A percentile compares a stretch with the other conserved stretches of the same genome.
Conservation (phyloP, 495 filamentous ascomycete species). For the Immersiella caudata region DNA sequence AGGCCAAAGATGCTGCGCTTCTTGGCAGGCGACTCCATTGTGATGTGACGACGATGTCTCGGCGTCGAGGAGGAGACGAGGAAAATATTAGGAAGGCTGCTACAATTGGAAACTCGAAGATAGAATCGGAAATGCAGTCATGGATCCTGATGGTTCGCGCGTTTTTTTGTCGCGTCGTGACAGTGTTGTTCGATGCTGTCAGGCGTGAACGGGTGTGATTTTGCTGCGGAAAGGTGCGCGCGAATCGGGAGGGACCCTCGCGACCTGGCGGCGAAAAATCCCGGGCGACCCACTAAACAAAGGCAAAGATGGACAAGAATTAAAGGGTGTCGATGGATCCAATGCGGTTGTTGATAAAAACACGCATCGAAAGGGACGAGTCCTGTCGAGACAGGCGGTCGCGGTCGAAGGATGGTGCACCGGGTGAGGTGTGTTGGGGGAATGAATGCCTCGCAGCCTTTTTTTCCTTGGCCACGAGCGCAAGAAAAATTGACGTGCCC, state of each 20-base stretch:
- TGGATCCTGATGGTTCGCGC: constrained; percentile 3
- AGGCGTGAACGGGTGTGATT: constrained; percentile 17
- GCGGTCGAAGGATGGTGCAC: constrained; percentile 25
- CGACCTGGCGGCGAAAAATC: constrained; percentile 1
- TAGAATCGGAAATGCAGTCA: constrained; percentile 8
- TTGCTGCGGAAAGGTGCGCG: constrained; percentile 14
- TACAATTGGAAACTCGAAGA: constrained; percentile 7
- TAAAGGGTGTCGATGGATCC: constrained; percentile 18
- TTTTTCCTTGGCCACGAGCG: constrained; percentile 22
- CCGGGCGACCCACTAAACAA: constrained; percentile 12
- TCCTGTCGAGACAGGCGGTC: constrained; percentile 23
- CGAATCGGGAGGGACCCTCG: constrained; percentile 17
- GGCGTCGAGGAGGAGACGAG: not conserved
- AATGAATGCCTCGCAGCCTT: constrained; percentile 16
- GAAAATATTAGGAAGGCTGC: not conserved
- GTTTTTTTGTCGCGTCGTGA: constrained; percentile 21
- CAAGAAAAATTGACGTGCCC: constrained; percentile 23
- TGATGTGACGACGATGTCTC: constrained; percentile 12
- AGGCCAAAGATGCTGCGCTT: constrained; percentile 39
- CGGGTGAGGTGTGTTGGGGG: constrained; percentile 23
- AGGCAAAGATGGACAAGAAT: constrained; percentile 6
- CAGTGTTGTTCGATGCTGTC: constrained; percentile 2
- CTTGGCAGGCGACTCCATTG: constrained; percentile 38
- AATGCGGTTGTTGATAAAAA: constrained; percentile 24
- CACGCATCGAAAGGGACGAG: constrained; percentile 25